A percentile compares a stretch with the other conserved stretches of the same genome.
Conservation (phyloP, 371 early-diverging fungal species). For the Mortierella sp. region DNA sequence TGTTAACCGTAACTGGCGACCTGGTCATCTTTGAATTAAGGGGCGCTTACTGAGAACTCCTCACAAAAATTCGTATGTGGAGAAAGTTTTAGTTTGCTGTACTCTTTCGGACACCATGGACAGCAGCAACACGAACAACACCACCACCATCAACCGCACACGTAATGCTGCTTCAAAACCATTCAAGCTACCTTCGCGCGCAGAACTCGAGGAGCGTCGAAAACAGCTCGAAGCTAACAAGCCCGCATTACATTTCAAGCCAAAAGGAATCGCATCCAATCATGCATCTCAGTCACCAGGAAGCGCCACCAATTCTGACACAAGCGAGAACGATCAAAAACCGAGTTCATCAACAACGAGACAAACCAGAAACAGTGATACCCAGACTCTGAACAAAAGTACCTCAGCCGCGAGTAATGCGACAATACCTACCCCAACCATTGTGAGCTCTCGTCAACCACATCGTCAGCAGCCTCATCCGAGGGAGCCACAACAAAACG, state of each 20-base stretch:
- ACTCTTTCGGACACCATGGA: background rate
- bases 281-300: slow-evolving; percentile 1
- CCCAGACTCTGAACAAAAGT: too few relatives aligned
- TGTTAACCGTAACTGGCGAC: too few relatives aligned
- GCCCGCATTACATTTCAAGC: slow-evolving; percentile 32
- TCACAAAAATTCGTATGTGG: too few relatives aligned
- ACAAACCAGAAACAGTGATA: background rate
- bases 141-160: too few relatives aligned
- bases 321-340: background rate
- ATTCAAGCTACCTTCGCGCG: slow-evolving; percentile 23
- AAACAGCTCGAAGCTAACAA: slow-evolving; percentile 25
- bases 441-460: too few relatives aligned
- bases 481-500: background rate
- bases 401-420: too few relatives aligned
- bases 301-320: slow-evolving; percentile 28
- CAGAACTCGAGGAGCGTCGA: slow-evolving; percentile 25
- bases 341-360: slow-evolving; percentile 5
- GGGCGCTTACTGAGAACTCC: too few relatives aligned
- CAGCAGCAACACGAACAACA: slow-evolving; percentile 1
- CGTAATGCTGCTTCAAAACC: background rate
- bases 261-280: slow-evolving; percentile 15
- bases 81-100: too few relatives aligned
- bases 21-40: too few relatives aligned
- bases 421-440: too few relatives aligned
- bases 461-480: background rate